These are phyloP conservation scores for Zea mays DNA, from an alignment of 176 grass and related monocot genomes.

Conservation along the genomic window DNA sequence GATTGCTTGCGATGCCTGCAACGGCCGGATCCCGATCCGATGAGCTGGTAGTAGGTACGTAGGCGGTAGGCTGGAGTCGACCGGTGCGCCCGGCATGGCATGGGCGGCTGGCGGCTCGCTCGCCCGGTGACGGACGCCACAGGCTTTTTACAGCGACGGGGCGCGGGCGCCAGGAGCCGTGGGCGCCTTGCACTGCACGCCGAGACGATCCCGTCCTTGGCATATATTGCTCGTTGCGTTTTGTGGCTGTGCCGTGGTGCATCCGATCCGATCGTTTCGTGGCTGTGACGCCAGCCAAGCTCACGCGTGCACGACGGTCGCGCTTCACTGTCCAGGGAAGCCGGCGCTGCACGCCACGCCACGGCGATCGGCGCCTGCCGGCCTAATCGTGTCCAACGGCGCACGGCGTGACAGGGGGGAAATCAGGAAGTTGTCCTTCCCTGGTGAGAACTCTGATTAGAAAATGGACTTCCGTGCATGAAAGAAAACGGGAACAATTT, in stretches of 20 bases:
- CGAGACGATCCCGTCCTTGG: too few relatives aligned
- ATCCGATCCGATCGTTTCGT: conserved; percentile 18
- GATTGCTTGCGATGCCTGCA: neutral
- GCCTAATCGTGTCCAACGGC: neutral
- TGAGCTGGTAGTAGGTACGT: neutral
- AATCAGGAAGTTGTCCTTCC: neutral
- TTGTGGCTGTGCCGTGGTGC: too few relatives aligned
- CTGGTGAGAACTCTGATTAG: neutral
- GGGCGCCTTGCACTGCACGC: too few relatives aligned
- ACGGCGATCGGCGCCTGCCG: conserved; percentile 6
- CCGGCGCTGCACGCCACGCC: conserved; percentile 28
- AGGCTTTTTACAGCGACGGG: too few relatives aligned
- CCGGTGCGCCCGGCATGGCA: too few relatives aligned
- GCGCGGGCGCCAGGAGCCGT: too few relatives aligned
- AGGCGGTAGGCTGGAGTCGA: too few relatives aligned
- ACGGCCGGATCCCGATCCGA: neutral
- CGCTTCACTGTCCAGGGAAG: neutral
- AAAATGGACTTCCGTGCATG: conserved; percentile 6
- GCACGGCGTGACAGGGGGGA: neutral
- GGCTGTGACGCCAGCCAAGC: neutral
- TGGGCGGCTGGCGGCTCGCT: too few relatives aligned
- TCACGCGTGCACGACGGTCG: neutral
- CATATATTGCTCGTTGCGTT: too few relatives aligned
- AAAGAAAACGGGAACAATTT: neutral
- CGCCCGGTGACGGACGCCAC: too few relatives aligned